A percentile compares a stretch with the other conserved stretches of the same genome.
Evolutionary conservation across 1,139 yeast species (phyloP).

Genomic region (Blastobotrys serpentis): DNA sequence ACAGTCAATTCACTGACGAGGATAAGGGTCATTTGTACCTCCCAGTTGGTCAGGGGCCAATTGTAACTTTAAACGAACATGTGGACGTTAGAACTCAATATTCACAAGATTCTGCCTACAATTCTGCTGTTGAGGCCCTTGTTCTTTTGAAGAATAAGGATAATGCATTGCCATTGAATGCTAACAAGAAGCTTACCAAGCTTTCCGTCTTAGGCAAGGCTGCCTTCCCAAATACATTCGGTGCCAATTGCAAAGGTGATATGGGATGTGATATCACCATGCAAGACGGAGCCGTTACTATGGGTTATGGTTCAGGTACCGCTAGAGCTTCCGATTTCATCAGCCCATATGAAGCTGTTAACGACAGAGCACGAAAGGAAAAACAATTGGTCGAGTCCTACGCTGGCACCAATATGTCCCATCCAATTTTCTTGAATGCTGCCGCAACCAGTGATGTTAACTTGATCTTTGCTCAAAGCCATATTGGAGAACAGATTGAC

Average conservation of each 20-base stretch:
- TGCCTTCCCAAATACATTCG: constrained; percentile 10
- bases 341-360: constrained; percentile 47
- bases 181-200: constrained; percentile 1
- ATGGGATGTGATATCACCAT: background rate
- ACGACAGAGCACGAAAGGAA: constrained; percentile 23
- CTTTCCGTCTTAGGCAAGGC: constrained; percentile 14
- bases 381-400: constrained; percentile 25
- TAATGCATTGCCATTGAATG: constrained; percentile 49
- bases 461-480: constrained; percentile 47
- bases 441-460: constrained; percentile 54
- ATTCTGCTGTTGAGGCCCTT: constrained; percentile 58
- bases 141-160: constrained; percentile 55
- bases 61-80: constrained; percentile 55
- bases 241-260: constrained; percentile 5
- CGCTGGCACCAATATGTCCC: background rate
- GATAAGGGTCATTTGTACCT: constrained; percentile 51
- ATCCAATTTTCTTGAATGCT: constrained; percentile 35
- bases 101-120: constrained; percentile 51
- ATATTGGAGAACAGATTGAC: constrained; percentile 62
- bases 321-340: constrained; percentile 51
- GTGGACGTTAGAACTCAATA: constrained; percentile 53
- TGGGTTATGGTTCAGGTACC: constrained; percentile 51
- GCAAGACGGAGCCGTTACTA: constrained; percentile 32
- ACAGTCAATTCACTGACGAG: constrained; percentile 58
- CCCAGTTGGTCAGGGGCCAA: constrained; percentile 54